These are phyloP conservation scores for Aspergillaceae sp. DNA, from an alignment of 2,329 filamentous ascomycete genomes.

Conservation along the genomic window DNA sequence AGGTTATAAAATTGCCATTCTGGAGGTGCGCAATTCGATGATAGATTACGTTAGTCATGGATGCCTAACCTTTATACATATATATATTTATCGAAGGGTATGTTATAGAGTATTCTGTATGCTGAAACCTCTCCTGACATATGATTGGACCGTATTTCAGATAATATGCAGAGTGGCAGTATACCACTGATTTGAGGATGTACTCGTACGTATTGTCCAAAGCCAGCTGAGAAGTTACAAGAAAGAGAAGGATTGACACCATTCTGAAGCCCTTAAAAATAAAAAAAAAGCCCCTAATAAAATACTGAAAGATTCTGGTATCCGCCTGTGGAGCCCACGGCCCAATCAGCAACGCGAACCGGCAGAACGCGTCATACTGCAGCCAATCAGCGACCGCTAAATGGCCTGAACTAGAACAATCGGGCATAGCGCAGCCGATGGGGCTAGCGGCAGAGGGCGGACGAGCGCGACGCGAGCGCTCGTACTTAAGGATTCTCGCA, in stretches of 20 bases:
- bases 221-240: not conserved
- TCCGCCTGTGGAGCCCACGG: not conserved
- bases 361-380: slow-evolving; percentile 15
- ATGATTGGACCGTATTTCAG: too few relatives aligned
- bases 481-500: slow-evolving; percentile 37
- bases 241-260: not conserved
- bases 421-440: slow-evolving; percentile 27
- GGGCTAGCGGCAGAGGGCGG: slow-evolving; percentile 29
- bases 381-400: slow-evolving; percentile 24
- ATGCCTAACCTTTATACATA: too few relatives aligned
- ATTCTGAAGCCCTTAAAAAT: too few relatives aligned
- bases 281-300: not conserved
- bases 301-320: not conserved
- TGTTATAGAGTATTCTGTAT: too few relatives aligned
- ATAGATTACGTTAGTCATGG: too few relatives aligned
- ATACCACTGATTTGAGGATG: not conserved
- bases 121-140: too few relatives aligned
- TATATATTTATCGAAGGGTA: too few relatives aligned
- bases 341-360: slow-evolving; percentile 16
- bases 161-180: too few relatives aligned
- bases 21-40: too few relatives aligned
- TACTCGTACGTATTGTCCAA: not conserved
- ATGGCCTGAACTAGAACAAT: slow-evolving; percentile 26
- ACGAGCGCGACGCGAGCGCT: slow-evolving; percentile 24
- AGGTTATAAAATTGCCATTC: too few relatives aligned